Percentiles rank a stretch among this genome's conserved stretches.
Evolutionary conservation across 768 basidiomycete species (phyloP).

Genomic region (Agrocybe chaxingu): DNA sequence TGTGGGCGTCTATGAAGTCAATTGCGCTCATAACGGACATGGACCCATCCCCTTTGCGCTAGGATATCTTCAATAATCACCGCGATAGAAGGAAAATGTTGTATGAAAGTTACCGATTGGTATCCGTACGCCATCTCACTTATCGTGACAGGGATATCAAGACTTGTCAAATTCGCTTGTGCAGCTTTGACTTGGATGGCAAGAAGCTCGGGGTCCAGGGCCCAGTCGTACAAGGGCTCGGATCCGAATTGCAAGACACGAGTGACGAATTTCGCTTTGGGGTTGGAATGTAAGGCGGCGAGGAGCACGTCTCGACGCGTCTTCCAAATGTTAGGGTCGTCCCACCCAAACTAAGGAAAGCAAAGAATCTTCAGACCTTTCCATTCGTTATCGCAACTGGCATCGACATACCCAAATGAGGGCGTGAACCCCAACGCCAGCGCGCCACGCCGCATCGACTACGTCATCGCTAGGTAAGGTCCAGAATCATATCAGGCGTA

Average conservation of each 20-base stretch:
- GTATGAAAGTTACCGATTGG: constrained; percentile 28
- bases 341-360: constrained; percentile 44
- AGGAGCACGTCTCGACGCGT: constrained; percentile 52
- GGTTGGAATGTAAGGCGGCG: constrained; percentile 50
- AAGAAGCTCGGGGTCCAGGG: constrained; percentile 45
- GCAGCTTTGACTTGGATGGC: constrained; percentile 47
- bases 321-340: constrained; percentile 47
- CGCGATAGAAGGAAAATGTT: not conserved
- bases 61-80: constrained; percentile 1
- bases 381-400: not conserved
- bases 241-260: constrained; percentile 69
- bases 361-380: constrained; percentile 2
- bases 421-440: constrained; percentile 68
- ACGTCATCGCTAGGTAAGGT: constrained; percentile 43
- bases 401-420: constrained; percentile 59
- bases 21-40: constrained; percentile 54
- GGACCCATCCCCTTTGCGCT: constrained; percentile 47
- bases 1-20: constrained; percentile 66
- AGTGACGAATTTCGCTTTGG: constrained; percentile 62
- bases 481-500: not conserved
- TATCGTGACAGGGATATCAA: constrained; percentile 68
- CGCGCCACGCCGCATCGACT: constrained; percentile 66
- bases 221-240: constrained; percentile 63
- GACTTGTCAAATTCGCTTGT: constrained; percentile 44
- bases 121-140: constrained; percentile 66